phyloP scores from a whole-genome alignment of 2,329 filamentous ascomycete species.

The Fusarium sororula region DNA sequence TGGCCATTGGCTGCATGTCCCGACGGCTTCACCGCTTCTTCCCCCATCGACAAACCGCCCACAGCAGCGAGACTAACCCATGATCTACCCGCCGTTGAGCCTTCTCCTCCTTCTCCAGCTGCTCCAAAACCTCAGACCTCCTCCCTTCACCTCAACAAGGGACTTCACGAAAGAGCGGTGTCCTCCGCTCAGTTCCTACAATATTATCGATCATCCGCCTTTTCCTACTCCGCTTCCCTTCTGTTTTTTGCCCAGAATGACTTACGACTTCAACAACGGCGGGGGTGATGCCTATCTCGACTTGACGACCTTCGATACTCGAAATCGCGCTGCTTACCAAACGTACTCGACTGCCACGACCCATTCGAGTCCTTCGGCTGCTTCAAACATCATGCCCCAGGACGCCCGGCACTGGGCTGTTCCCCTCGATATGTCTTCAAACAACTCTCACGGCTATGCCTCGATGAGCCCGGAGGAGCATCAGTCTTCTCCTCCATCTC shows the following conservation, averaged over 20 bases:
- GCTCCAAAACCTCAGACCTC: constrained; percentile 46
- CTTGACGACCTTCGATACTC: constrained; percentile 65
- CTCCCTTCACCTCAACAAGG: constrained; percentile 43
- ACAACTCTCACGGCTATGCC: constrained; percentile 54
- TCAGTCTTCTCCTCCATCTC: constrained; percentile 59
- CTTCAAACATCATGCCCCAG: constrained; percentile 48
- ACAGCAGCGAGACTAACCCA: constrained; percentile 38
- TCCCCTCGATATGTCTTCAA: constrained; percentile 61
- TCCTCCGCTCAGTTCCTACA: constrained; percentile 51
- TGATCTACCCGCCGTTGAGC: constrained; percentile 38
- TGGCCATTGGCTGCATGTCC: constrained; percentile 49
- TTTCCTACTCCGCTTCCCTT: constrained; percentile 45
- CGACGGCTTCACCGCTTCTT: constrained; percentile 53
- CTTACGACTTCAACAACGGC: constrained; percentile 68
- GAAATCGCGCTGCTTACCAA: constrained; percentile 60
- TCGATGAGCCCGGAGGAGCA: constrained; percentile 62
- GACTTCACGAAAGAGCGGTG: constrained; percentile 56
- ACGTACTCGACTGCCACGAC: constrained; percentile 40
- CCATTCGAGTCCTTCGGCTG: constrained; percentile 47
- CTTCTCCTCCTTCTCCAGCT: constrained; percentile 41
- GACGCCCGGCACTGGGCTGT: constrained; percentile 58
- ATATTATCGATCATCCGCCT: constrained; percentile 46
- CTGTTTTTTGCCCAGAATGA: constrained; percentile 56
- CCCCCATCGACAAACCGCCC: constrained; percentile 45
- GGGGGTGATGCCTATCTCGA: constrained; percentile 68